Conservation (phyloP, 306 rosid genomes). For the Trifolium repens region DNA sequence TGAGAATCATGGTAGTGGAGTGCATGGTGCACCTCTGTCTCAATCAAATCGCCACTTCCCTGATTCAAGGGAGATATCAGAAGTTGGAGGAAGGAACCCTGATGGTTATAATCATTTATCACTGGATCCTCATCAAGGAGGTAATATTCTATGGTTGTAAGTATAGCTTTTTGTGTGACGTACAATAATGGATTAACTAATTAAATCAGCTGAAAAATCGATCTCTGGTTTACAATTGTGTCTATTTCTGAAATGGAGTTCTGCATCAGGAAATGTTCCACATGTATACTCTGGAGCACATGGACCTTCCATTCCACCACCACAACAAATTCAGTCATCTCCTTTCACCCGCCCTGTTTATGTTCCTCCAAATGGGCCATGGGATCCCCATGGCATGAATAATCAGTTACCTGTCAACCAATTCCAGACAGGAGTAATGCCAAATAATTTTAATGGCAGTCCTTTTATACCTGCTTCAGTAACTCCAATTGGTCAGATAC, state of each 20-base stretch:
- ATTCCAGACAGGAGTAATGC: slow-evolving; percentile 56
- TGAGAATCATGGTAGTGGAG: slow-evolving; percentile 60
- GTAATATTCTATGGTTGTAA: slow-evolving; percentile 45
- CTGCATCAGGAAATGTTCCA: slow-evolving; percentile 62
- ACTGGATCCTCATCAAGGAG: slow-evolving; percentile 76
- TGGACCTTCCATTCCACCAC: slow-evolving; percentile 76
- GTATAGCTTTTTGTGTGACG: slow-evolving; percentile 12
- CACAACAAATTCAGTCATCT: slow-evolving; percentile 72
- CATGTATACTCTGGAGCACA: slow-evolving; percentile 55
- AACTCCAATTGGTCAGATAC: slow-evolving; percentile 82
- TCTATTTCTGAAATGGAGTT: slow-evolving; percentile 52
- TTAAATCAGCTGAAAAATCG: slow-evolving; percentile 40
- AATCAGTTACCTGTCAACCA: slow-evolving; percentile 69
- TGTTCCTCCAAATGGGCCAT: slow-evolving; percentile 78
- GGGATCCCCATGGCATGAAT: slow-evolving; percentile 75
- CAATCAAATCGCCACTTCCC: slow-evolving; percentile 75
- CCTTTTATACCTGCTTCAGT: slow-evolving; percentile 88
- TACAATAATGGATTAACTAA: slow-evolving; percentile 37
- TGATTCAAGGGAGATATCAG: slow-evolving; percentile 65
- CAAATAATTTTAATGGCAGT: slow-evolving; percentile 63
- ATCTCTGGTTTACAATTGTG: slow-evolving; percentile 48
- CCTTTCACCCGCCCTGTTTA: slow-evolving; percentile 65
- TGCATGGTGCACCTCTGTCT: slow-evolving; percentile 59
- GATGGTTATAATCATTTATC: slow-evolving; percentile 66
- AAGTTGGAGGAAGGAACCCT: slow-evolving; percentile 62